Base-by-base conservation (phyloP, 1,284 basidiomycete genomes). In the Somion occarium region DNA sequence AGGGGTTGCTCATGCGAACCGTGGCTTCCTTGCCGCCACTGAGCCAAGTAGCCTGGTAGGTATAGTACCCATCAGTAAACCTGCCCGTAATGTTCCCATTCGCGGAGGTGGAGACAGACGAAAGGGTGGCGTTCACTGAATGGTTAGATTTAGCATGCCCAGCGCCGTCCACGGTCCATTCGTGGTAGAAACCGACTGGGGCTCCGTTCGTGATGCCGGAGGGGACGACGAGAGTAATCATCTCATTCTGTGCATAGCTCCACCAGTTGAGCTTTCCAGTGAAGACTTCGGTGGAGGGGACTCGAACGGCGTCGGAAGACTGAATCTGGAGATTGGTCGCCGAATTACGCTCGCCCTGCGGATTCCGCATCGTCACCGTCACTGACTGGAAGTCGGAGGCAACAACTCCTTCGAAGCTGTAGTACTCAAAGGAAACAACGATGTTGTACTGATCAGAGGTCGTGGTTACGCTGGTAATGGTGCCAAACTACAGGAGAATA, bases 161-260 rank as follows among this genome's bases (percentile, higher is more conserved):
- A 2, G 38, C 4, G 3, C n/a, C 46, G 46, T 48, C 39, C 20
- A 23, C 34, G 9, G 46, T 48, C 50, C 50, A 52, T 41, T 52
- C 15, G 26, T 34, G 23, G 23, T 52, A 52, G 13, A 52, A 30
- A n/a, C 50, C 50, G 25, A 52, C 47, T 22, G 39, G 46, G 13
- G 12, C 20, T 19, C 45, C 46, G 13, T 48, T 27, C 4, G 38
- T 15, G 12, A 52, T 27, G 39, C 50, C 50, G 24, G 25, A 20
- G n/a, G 50, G 38, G 3, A 48, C 22, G 26, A 48, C 50, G 50
- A 52, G 45, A 15, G 50, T 48, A 25, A 43, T 34, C 50, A 52
- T 48, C 50, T 52, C 50, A 22, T 38, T 23, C 18, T 22, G 25
- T 7, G 50, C 50, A 24, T 52, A 48, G 15, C 9, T 27, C 12